Evolutionary conservation across 306 rosid genomes (phyloP).

Genomic region (Lupinus albus): DNA sequence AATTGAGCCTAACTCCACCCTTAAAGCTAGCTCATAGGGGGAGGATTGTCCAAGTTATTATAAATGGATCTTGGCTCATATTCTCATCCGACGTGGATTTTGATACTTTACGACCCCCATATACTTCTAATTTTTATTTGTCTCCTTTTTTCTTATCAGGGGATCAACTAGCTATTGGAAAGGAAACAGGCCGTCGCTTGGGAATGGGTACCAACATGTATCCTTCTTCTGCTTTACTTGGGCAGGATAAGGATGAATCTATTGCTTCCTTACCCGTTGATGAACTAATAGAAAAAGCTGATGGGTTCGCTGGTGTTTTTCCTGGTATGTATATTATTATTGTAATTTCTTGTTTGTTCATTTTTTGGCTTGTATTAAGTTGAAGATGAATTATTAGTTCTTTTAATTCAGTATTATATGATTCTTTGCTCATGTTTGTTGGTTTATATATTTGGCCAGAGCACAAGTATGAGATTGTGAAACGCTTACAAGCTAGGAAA

Average conservation of each 20-base stretch:
- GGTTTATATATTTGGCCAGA: constrained; percentile 49
- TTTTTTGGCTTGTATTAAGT: constrained; percentile 13
- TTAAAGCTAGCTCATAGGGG: no score
- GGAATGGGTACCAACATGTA: constrained; percentile 99
- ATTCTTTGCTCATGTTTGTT: constrained; percentile 32
- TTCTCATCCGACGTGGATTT: no score
- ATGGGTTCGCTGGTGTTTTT: constrained; percentile 97
- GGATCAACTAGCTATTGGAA: constrained; percentile 96
- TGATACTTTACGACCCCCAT: not conserved
- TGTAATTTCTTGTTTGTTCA: constrained; percentile 14
- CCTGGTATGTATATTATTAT: constrained; percentile 61
- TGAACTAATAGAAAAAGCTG: constrained; percentile 94
- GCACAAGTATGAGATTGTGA: constrained; percentile 97
- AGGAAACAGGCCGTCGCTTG: constrained; percentile 98
- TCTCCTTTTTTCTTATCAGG: constrained; percentile 52
- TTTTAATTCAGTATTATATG: not conserved
- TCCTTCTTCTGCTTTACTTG: constrained; percentile 95
- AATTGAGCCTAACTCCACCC: no score
- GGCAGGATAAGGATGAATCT: constrained; percentile 91
- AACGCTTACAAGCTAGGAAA: constrained; percentile 97
- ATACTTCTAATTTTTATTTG: constrained; percentile 2
- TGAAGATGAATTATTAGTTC: not conserved
- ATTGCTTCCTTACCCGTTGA: constrained; percentile 86
- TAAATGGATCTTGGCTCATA: no score
- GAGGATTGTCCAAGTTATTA: no score